phyloP scores from a whole-genome alignment of 139 green algal species.

The Deuterostichococcus epilithicus region DNA sequence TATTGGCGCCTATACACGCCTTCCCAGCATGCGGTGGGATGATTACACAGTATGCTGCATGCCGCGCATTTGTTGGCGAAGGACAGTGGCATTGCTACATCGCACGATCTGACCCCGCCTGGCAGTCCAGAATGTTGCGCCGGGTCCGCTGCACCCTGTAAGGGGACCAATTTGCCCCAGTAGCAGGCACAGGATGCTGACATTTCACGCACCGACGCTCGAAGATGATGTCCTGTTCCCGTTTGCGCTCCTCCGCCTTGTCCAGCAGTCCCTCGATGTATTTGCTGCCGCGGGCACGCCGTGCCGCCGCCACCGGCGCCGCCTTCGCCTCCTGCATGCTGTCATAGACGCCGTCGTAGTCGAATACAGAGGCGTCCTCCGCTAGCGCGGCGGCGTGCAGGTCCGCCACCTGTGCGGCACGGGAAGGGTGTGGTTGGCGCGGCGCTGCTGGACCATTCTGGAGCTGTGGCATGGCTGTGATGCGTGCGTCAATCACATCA shows the following conservation, averaged over 20 bases:
- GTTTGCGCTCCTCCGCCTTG: slow-evolving; percentile 79
- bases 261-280: slow-evolving; percentile 79
- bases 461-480: neutral
- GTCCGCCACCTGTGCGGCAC: slow-evolving; percentile 53
- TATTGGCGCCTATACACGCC: too few relatives aligned
- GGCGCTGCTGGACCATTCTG: too few relatives aligned
- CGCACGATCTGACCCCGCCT: too few relatives aligned
- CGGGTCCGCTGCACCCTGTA: too few relatives aligned
- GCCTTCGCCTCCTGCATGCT: slow-evolving; percentile 67
- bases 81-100: too few relatives aligned
- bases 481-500: neutral
- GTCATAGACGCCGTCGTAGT: slow-evolving; percentile 93
- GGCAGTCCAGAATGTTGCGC: too few relatives aligned
- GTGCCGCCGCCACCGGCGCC: slow-evolving; percentile 52
- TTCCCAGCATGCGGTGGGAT: neutral
- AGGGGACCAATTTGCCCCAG: slow-evolving; percentile 20
- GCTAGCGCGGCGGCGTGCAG: slow-evolving; percentile 78
- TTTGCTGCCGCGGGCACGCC: slow-evolving; percentile 36
- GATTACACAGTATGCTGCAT: neutral
- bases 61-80: too few relatives aligned
- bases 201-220: slow-evolving; percentile 50
- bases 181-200: neutral
- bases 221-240: slow-evolving; percentile 76
- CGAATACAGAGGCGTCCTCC: slow-evolving; percentile 86
- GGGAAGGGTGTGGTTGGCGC: too few relatives aligned